Percentiles rank a stretch among this genome's conserved stretches.
Conservation (phyloP, 371 early-diverging fungal genomes). For the Parasitella parasitica region DNA sequence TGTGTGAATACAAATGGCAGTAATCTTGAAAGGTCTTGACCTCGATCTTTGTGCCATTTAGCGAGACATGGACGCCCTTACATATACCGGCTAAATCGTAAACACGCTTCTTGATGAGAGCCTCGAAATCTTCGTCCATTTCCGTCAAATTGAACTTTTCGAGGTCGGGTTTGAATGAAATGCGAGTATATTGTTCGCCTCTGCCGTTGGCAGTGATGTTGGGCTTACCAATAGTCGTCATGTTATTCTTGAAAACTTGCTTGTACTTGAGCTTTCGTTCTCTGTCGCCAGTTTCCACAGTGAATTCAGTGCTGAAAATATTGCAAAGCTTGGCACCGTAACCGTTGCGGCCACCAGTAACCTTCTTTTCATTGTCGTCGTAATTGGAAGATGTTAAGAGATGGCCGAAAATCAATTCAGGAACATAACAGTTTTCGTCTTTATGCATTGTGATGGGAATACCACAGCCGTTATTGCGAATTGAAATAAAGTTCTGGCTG, state of each 20-base stretch:
- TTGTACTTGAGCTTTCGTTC: slow-evolving; percentile 74
- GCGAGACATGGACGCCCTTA: slow-evolving; percentile 85
- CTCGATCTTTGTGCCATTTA: slow-evolving; percentile 87
- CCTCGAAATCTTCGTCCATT: slow-evolving; percentile 89
- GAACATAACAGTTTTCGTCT: slow-evolving; percentile 95
- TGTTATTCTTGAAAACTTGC: slow-evolving; percentile 89
- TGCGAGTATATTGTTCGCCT: slow-evolving; percentile 83
- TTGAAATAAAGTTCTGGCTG: slow-evolving; percentile 82
- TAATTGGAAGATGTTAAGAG: slow-evolving; percentile 99
- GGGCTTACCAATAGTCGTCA: slow-evolving; percentile 78
- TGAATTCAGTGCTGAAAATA: slow-evolving; percentile 97
- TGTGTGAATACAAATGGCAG: slow-evolving; percentile 78
- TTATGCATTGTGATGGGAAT: slow-evolving; percentile 97
- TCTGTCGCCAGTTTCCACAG: slow-evolving; percentile 95
- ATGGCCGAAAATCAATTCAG: slow-evolving; percentile 99
- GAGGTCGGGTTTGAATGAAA: slow-evolving; percentile 98
- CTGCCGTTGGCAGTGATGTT: slow-evolving; percentile 63
- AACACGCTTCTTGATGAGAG: slow-evolving; percentile 93
- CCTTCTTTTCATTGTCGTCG: slow-evolving; percentile 97
- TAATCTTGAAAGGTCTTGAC: slow-evolving; percentile 94
- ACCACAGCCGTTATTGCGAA: slow-evolving; percentile 97
- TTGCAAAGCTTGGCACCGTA: slow-evolving; percentile 99
- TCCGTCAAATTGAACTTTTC: slow-evolving; percentile 88
- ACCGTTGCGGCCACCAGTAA: slow-evolving; percentile 99
- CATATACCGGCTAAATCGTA: slow-evolving; percentile 98